Percentiles rank a stretch among this genome's conserved stretches.
These are phyloP conservation scores for Yarrowia divulgata DNA, from an alignment of 805 yeast species.

Conservation along the genomic window DNA sequence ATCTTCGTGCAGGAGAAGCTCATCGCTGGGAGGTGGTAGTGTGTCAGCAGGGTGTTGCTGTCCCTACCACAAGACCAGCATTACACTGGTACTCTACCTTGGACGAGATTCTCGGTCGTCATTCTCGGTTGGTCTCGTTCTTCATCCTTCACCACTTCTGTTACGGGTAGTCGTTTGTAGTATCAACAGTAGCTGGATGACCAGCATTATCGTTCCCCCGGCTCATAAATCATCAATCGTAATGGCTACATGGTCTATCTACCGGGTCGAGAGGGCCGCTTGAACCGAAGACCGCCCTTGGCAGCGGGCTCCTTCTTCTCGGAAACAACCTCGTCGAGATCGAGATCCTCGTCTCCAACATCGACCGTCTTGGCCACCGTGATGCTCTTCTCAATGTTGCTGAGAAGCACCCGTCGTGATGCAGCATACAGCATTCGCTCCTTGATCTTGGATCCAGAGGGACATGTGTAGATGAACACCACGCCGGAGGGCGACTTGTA, in stretches of 20 bases:
- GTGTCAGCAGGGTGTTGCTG: too few species aligned
- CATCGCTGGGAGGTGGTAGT: too few species aligned
- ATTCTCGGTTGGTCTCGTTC: too few species aligned
- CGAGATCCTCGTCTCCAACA: conserved; percentile 30
- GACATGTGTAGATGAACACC: conserved; percentile 83
- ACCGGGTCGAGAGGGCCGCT: conserved; percentile 31
- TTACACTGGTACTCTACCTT: too few species aligned
- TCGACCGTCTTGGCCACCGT: conserved; percentile 26
- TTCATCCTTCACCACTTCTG: too few species aligned
- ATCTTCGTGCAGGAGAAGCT: too few species aligned
- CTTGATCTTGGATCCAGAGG: conserved; percentile 86
- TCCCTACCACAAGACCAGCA: too few species aligned
- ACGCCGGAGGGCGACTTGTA: conserved; percentile 45
- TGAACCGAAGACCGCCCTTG: conserved; percentile 32
- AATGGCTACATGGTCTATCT: not conserved
- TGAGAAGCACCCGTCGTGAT: conserved; percentile 55
- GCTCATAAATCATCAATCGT: not conserved
- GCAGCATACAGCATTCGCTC: conserved; percentile 94
- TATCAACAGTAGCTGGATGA: too few species aligned
- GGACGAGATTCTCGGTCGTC: too few species aligned
- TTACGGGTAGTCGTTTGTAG: not conserved
- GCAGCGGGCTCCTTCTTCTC: conserved; percentile 22
- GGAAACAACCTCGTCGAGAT: conserved; percentile 20
- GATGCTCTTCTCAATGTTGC: conserved; percentile 43
- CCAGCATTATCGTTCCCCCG: too few species aligned